These are phyloP conservation scores for Sporobolomyces pararoseus DNA, from an alignment of 768 basidiomycete genomes.

Conservation along the genomic window DNA sequence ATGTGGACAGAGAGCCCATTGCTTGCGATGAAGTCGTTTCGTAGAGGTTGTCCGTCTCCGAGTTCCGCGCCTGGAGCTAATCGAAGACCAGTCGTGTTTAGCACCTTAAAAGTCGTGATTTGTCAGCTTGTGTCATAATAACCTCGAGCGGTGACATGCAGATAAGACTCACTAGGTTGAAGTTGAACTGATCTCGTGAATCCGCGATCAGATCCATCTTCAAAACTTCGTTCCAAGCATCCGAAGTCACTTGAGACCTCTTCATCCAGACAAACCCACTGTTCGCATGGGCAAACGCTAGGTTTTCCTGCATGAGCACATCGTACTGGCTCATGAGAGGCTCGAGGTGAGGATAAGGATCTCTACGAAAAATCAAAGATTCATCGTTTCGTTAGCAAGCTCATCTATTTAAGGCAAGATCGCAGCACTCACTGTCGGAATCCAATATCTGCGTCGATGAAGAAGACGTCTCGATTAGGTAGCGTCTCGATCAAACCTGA, in stretches of 20 bases:
- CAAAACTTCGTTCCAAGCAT: slow-evolving; percentile 20
- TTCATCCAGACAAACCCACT: slow-evolving; percentile 28
- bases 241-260: not conserved
- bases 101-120: too few relatives aligned
- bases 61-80: not conserved
- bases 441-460: slow-evolving; percentile 29
- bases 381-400: too few relatives aligned
- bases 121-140: too few relatives aligned
- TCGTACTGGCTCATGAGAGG: slow-evolving; percentile 8
- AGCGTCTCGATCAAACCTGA: slow-evolving; percentile 28
- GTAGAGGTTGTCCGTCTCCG: not conserved
- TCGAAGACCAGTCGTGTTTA: slow-evolving; percentile 5
- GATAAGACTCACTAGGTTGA: slow-evolving; percentile 7
- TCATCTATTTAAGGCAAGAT: not conserved
- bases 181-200: slow-evolving; percentile 24
- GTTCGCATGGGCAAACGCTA: slow-evolving; percentile 7
- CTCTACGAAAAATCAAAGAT: not conserved
- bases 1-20: slow-evolving; percentile 18
- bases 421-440: slow-evolving; percentile 17
- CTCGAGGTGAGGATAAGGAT: slow-evolving; percentile 26
- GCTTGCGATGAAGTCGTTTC: slow-evolving; percentile 3
- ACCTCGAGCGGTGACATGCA: too few relatives aligned
- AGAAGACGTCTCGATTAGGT: slow-evolving; percentile 24
- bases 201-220: slow-evolving; percentile 8
- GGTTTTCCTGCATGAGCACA: slow-evolving; percentile 25